Conservation (phyloP, 1,284 basidiomycete species). For the Omphalotus olearius region DNA sequence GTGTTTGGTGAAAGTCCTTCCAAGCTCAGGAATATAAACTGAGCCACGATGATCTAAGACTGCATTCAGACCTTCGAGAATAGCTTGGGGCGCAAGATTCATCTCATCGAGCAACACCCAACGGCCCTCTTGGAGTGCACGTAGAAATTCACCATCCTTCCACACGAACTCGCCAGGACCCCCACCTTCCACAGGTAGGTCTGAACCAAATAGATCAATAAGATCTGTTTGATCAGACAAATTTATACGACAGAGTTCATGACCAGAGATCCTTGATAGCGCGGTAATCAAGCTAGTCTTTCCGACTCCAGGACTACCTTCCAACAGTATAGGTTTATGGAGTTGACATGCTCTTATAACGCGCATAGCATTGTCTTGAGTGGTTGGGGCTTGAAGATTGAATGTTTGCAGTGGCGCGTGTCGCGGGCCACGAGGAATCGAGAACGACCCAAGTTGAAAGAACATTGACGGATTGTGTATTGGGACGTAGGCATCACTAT, state of each 20-base stretch:
- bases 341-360: constrained; percentile 90
- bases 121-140: constrained; percentile 87
- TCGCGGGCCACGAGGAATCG: constrained; percentile 58
- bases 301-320: constrained; percentile 99
- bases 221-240: constrained; percentile 98
- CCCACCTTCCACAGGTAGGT: constrained; percentile 93
- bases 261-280: constrained; percentile 78
- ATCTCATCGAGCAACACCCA: constrained; percentile 99
- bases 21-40: constrained; percentile 94
- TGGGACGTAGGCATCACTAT: constrained; percentile 24
- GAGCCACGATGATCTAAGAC: constrained; percentile 95
- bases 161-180: constrained; percentile 92
- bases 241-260: constrained; percentile 92
- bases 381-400: constrained; percentile 87
- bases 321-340: constrained; percentile 88
- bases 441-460: constrained; percentile 76
- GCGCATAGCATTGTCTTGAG: constrained; percentile 85
- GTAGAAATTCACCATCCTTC: constrained; percentile 96
- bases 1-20: constrained; percentile 85
- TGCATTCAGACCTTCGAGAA: constrained; percentile 96
- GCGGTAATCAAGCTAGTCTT: constrained; percentile 95
- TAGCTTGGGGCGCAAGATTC: constrained; percentile 95
- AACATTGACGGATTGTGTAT: constrained; percentile 30
- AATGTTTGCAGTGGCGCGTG: constrained; percentile 46
- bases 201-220: constrained; percentile 94